Conservation (phyloP, 1,284 basidiomycete species). For the Boletus smithii region DNA sequence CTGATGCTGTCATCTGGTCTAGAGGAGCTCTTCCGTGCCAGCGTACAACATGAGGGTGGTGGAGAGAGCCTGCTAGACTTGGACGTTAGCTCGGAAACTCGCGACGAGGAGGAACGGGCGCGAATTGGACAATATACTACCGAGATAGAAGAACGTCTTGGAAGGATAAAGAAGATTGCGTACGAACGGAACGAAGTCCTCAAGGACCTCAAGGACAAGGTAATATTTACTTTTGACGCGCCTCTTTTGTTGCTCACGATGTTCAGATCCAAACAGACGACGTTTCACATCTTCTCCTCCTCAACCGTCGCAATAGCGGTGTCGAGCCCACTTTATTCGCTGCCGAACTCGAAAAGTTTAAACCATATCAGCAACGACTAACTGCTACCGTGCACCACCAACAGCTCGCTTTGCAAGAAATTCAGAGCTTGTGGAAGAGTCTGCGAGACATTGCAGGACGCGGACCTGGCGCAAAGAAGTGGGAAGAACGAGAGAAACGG, state of each 20-base stretch:
- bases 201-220: constrained; percentile 93
- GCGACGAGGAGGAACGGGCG: constrained; percentile 65
- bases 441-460: constrained; percentile 72
- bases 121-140: constrained; percentile 68
- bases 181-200: constrained; percentile 84
- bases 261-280: constrained; percentile 89
- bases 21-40: constrained; percentile 69
- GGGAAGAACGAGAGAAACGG: constrained; percentile 75
- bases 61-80: constrained; percentile 65
- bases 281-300: constrained; percentile 89
- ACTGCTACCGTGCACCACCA: constrained; percentile 76
- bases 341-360: constrained; percentile 93
- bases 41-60: constrained; percentile 45
- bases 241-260: constrained; percentile 2
- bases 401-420: constrained; percentile 65
- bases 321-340: constrained; percentile 89
- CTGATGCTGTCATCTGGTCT: constrained; percentile 65
- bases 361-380: constrained; percentile 83
- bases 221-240: constrained; percentile 24
- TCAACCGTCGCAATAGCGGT: constrained; percentile 84
- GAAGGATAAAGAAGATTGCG: constrained; percentile 76
- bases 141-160: constrained; percentile 77
- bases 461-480: constrained; percentile 68
- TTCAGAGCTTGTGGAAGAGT: constrained; percentile 66
- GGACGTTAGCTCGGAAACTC: constrained; percentile 58